Conservation (phyloP, 2,329 filamentous ascomycete species). For the Myriosclerotinia scirpicola region DNA sequence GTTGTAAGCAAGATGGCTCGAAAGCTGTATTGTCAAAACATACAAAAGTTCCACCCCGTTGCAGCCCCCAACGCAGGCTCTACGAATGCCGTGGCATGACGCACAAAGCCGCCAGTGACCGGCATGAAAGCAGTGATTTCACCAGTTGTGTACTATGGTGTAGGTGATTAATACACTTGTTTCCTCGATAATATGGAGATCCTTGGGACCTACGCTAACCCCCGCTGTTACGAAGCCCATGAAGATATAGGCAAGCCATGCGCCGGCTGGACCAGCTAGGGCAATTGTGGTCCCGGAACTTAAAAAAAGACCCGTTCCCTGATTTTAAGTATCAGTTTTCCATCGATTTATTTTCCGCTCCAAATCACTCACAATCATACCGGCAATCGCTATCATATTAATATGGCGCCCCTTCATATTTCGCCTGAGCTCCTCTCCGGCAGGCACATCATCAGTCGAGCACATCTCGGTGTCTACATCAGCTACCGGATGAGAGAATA, state of each 20-base stretch:
- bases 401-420: constrained; percentile 49
- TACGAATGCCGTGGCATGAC: constrained; percentile 43
- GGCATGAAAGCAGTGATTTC: constrained; percentile 46
- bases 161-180: neutral
- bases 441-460: constrained; percentile 17
- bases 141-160: constrained; percentile 8
- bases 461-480: constrained; percentile 8
- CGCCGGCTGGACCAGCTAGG: constrained; percentile 49
- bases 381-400: constrained; percentile 47
- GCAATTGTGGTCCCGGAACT: constrained; percentile 50
- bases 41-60: constrained; percentile 39
- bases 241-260: constrained; percentile 46
- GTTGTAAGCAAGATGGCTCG: neutral
- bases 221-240: constrained; percentile 51
- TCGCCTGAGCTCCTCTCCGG: constrained; percentile 44
- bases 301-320: constrained; percentile 55
- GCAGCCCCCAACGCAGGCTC: constrained; percentile 43
- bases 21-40: constrained; percentile 30
- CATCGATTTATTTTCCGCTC: constrained; percentile 37
- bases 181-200: neutral
- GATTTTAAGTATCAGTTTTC: neutral
- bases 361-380: constrained; percentile 55
- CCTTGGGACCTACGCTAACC: constrained; percentile 44
- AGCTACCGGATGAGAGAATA: neutral
- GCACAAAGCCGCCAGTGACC: constrained; percentile 46